A percentile compares a stretch with the other conserved stretches of the same genome.
These are phyloP conservation scores for Pythium brachiatum DNA, from an alignment of 352 stramenopile species.

Conservation along the genomic window DNA sequence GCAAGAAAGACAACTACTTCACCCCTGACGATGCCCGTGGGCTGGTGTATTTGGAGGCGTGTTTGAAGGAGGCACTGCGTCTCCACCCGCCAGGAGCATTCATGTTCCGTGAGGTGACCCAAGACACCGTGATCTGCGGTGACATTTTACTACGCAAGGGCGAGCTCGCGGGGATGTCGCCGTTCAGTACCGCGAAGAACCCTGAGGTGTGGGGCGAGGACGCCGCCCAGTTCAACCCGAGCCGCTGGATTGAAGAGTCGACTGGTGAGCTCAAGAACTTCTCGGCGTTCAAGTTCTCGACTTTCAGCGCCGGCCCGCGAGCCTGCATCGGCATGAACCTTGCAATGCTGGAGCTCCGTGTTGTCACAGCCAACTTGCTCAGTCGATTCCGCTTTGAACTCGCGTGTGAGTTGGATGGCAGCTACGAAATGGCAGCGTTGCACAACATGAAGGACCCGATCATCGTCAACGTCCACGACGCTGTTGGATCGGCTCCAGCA, in stretches of 20 bases:
- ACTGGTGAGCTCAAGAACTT: constrained; percentile 13
- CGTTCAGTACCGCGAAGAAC: constrained; percentile 29
- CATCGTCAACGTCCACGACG: not conserved
- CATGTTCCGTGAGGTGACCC: constrained; percentile 54
- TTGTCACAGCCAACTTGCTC: not conserved
- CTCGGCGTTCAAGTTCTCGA: constrained; percentile 28
- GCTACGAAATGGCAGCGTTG: not conserved
- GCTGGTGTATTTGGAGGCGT: constrained; percentile 57
- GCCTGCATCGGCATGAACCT: constrained; percentile 42
- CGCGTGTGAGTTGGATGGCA: not conserved
- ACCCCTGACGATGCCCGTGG: constrained; percentile 47
- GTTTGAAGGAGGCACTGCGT: constrained; percentile 56
- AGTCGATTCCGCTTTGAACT: not conserved
- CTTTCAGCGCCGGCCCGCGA: constrained; percentile 41
- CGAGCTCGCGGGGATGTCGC: constrained; percentile 16
- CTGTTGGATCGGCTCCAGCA: no score
- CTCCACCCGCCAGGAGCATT: constrained; percentile 58
- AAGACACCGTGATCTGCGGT: constrained; percentile 46
- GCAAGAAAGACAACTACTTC: constrained; percentile 19
- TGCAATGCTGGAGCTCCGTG: constrained; percentile 33
- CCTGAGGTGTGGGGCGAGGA: constrained; percentile 45
- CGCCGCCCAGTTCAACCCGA: constrained; percentile 48
- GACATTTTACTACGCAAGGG: constrained; percentile 26
- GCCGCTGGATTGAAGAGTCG: constrained; percentile 44
- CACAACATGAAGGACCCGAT: not conserved